phyloP scores from a whole-genome alignment of 2,329 filamentous ascomycete genomes.

The Fusarium avenaceum region DNA sequence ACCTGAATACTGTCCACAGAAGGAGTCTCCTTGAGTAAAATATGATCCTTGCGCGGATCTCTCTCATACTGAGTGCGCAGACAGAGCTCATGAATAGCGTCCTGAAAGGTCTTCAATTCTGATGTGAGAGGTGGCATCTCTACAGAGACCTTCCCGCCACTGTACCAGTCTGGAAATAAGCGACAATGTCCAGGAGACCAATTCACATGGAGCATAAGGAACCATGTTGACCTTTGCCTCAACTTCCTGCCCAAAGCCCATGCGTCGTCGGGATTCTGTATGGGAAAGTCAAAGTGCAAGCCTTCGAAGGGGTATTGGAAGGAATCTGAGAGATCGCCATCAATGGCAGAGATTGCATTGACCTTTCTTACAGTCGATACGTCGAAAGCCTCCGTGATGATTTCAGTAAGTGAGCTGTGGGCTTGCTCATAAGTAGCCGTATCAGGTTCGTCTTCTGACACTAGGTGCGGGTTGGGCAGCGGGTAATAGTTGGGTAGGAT shows the following conservation, averaged over 20 bases:
- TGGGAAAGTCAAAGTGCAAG: background rate
- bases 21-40: constrained; percentile 38
- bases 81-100: background rate
- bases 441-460: background rate
- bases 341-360: constrained; percentile 10
- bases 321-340: background rate
- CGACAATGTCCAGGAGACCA: constrained; percentile 20
- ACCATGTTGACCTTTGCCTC: background rate
- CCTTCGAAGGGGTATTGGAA: background rate
- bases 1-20: background rate
- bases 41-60: background rate
- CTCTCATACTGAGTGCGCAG: background rate
- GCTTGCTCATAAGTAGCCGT: background rate
- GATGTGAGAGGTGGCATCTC: constrained; percentile 27
- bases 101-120: background rate
- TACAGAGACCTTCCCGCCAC: background rate
- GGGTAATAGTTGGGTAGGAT: constrained; percentile 43
- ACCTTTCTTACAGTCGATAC: constrained; percentile 8
- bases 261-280: background rate
- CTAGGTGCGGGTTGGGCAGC: constrained; percentile 19
- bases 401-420: constrained; percentile 5
- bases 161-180: constrained; percentile 21
- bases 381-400: constrained; percentile 22
- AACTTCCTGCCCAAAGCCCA: background rate
- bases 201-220: background rate